Evolutionary conservation across 441 rosid species (phyloP).

Genomic region (Sinapis alba): DNA sequence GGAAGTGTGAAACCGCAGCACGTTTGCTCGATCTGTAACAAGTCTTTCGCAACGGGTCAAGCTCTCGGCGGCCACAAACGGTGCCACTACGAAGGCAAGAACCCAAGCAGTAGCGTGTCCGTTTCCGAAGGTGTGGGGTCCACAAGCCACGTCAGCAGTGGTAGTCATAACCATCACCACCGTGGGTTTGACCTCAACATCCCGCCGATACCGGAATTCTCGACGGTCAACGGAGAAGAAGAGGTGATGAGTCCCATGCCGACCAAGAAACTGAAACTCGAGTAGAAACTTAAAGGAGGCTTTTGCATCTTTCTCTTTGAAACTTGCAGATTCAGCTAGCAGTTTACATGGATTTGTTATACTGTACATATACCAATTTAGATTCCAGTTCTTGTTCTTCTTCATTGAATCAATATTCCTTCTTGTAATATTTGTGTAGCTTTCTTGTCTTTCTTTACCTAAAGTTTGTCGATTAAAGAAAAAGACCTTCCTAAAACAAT

Average conservation of each 20-base stretch:
- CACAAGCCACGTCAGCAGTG: slow-evolving; percentile 37
- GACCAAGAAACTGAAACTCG: slow-evolving; percentile 55
- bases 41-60: slow-evolving; percentile 69
- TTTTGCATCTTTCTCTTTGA: neutral
- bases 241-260: slow-evolving; percentile 89
- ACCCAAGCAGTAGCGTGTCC: slow-evolving; percentile 59
- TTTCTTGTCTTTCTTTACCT: neutral
- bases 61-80: slow-evolving; percentile 78
- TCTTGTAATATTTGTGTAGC: neutral
- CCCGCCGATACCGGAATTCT: slow-evolving; percentile 66
- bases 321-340: neutral
- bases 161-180: slow-evolving; percentile 39
- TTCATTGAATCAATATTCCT: slow-evolving; percentile 14
- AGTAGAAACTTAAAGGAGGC: neutral
- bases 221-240: slow-evolving; percentile 57
- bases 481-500: neutral
- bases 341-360: neutral
- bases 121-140: slow-evolving; percentile 56
- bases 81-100: slow-evolving; percentile 68
- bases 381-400: neutral
- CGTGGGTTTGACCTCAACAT: slow-evolving; percentile 66
- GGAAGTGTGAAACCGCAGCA: slow-evolving; percentile 59
- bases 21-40: slow-evolving; percentile 89
- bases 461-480: neutral
- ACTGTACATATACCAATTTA: slow-evolving; percentile 8